Evolutionary conservation across 2,329 filamentous ascomycete genomes (phyloP).

Genomic region (Stromatinia cepivora): DNA sequence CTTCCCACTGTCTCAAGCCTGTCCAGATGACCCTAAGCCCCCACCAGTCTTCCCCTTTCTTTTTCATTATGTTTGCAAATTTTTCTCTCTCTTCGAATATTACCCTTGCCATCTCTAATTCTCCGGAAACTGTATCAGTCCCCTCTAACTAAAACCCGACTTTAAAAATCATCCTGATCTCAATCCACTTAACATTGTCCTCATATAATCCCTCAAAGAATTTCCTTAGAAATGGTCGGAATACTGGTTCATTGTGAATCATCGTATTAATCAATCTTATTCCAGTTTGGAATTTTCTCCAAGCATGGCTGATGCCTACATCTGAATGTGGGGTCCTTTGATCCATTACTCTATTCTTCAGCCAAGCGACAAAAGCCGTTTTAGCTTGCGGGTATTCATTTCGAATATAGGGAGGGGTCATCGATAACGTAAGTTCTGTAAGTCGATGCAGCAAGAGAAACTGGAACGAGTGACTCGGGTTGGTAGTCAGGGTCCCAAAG

Average conservation of each 20-base stretch:
- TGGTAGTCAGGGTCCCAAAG: constrained; percentile 52
- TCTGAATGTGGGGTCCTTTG: neutral
- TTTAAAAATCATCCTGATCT: constrained; percentile 63
- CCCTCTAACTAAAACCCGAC: constrained; percentile 65
- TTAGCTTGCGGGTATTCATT: constrained; percentile 52
- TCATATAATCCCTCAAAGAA: constrained; percentile 67
- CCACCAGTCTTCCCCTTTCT: constrained; percentile 74
- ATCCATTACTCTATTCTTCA: constrained; percentile 63
- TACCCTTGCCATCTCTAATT: constrained; percentile 49
- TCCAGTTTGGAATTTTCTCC: constrained; percentile 72
- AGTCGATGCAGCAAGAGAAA: constrained; percentile 57
- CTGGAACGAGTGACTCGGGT: constrained; percentile 24
- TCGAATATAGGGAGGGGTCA: neutral
- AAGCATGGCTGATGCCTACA: constrained; percentile 70
- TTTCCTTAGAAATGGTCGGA: constrained; percentile 69
- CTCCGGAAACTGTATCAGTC: neutral
- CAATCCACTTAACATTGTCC: constrained; percentile 81
- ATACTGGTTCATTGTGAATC: constrained; percentile 85
- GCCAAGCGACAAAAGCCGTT: constrained; percentile 70
- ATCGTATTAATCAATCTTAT: constrained; percentile 72
- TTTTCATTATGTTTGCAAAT: constrained; percentile 70
- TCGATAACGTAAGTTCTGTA: neutral
- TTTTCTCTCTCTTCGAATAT: constrained; percentile 67
- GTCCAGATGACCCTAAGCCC: constrained; percentile 83
- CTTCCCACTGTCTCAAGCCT: constrained; percentile 60